Base-by-base conservation (phyloP, 2,329 filamentous ascomycete species). In the Fusarium annulatum region DNA sequence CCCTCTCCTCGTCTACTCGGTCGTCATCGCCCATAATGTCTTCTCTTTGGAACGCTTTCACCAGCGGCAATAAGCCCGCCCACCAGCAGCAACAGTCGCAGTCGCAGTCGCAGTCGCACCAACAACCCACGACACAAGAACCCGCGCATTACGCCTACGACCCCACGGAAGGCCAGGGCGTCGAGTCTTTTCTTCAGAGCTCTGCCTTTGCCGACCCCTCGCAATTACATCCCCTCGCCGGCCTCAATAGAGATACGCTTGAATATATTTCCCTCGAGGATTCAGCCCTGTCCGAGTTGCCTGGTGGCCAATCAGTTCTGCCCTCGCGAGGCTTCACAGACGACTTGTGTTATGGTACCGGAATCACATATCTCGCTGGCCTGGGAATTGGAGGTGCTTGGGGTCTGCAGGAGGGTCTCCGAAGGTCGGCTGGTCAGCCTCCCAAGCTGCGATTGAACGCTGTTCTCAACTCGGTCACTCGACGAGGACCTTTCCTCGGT, bases 241-340 rank as follows among this genome's bases (percentile, higher is more conserved):
- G 96, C 76, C 87, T 99, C 71, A 95, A 98, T 86, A 92, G 94
- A 85, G 94, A 97, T 78, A 94, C 93, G 2, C 91, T 99, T 79
- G 96, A 99, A 83, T 99, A 99, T 84, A 89, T 99, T 74, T 92
- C 93, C 33, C 92, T 99, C 80, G 96, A 99, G 85, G 97, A 99
- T 82, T 94, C 94, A 56, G 90, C 92, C 34, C 90, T 98, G 66
- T 95, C 94, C 71, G 92, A 97, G 79, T 89, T 97, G 26, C 95
- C 95, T 55, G 95, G 95, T 79, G 89, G 91, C 67, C 93, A 94
- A 81, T 97, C 96, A 48, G 93, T 95, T 61, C 89, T 99, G 61
- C 96, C 97, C 48, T 98, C 95, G 64, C 92, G 96, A 82, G 96
- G 96, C 81, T 99, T 97, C 91, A 97, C 95, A 69, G 96, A 99